Base-by-base conservation (phyloP, 2,329 filamentous ascomycete species). In the Ampelomyces quisqualis region DNA sequence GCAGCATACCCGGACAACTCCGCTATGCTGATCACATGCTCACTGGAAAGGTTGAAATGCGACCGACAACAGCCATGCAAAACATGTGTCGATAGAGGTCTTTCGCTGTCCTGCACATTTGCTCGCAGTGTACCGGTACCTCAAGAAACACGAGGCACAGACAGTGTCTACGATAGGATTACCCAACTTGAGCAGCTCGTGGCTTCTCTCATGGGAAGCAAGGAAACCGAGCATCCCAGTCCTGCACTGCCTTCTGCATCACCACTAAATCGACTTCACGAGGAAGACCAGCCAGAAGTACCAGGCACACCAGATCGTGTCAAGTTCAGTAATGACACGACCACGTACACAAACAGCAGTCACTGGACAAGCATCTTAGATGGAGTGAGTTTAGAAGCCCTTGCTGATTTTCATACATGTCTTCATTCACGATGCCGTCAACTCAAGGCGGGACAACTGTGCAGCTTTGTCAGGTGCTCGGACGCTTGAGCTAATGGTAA, bases 291-390 rank as follows among this genome's bases (percentile, higher is more conserved):
- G 27, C 20, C 43, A 15, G 58, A 62, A 8, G 40, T 60, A 11
- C 41, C 51, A 3, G 45, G 42, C 5, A 61, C 57, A n/a, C 58
- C 60, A 7, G 62, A 60, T 38, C 56, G 53, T n/a, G 55, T 67
- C 17, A 64, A 58, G 18, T 34, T 63, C 7, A 53, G 47, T 9
- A 51, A 39, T 17, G 60, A 66, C 23, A 56, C 57, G 13, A 65
- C 58, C 4, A 58, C 54, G 11, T 67, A 66, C 24, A 56, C 55
- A 4, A 62, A 58, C 23, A 59, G 62, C 35, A 52, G 57, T 2
- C 65, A 68, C 35, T 68, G 65, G 65, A 58, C 58, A n/a, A 66
- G 60, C 18, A 65, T 68, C 18, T 36, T 68, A 17, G 62, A 68
- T 34, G 62, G 65, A n/a, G 60, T 67, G 31, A 40, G 57, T 41